These are phyloP conservation scores for Lichtheimia corymbifera DNA, from an alignment of 371 early-diverging fungal species.

Conservation along the genomic window DNA sequence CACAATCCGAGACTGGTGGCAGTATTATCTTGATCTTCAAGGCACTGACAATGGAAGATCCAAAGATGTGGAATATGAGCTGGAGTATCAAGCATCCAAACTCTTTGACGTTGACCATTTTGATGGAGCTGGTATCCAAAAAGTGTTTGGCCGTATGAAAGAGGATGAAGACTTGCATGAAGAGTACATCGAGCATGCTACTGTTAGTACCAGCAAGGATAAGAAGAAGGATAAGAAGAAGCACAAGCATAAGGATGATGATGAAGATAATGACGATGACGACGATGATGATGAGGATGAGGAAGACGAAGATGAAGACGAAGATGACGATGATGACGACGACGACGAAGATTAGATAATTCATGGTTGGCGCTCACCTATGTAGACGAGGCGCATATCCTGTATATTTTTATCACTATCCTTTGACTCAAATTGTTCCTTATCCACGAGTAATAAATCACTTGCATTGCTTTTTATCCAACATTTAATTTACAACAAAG, in stretches of 20 bases:
- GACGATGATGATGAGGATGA: slow-evolving; percentile 5
- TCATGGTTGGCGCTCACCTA: too few species aligned
- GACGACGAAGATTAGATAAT: too few species aligned
- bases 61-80: slow-evolving; percentile 23
- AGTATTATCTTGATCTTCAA: slow-evolving; percentile 47
- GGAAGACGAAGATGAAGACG: too few species aligned
- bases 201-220: slow-evolving; percentile 14
- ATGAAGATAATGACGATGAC: slow-evolving; percentile 11
- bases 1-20: slow-evolving; percentile 36
- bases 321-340: too few species aligned
- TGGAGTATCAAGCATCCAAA: slow-evolving; percentile 44
- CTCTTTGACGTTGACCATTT: slow-evolving; percentile 32
- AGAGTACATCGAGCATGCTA: slow-evolving; percentile 9
- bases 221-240: slow-evolving; percentile 14
- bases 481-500: background rate
- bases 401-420: too few species aligned
- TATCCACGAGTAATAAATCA: too few species aligned
- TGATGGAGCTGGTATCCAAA: slow-evolving; percentile 17
- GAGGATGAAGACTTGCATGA: slow-evolving; percentile 5
- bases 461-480: too few species aligned
- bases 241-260: slow-evolving; percentile 8
- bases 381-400: too few species aligned
- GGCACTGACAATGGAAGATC: slow-evolving; percentile 24
- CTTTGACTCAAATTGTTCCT: too few species aligned
- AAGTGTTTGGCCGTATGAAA: slow-evolving; percentile 11